A percentile compares a stretch with the other conserved stretches of the same genome.
phyloP scores from a whole-genome alignment of 768 basidiomycete genomes.

The Tricholomella constricta region DNA sequence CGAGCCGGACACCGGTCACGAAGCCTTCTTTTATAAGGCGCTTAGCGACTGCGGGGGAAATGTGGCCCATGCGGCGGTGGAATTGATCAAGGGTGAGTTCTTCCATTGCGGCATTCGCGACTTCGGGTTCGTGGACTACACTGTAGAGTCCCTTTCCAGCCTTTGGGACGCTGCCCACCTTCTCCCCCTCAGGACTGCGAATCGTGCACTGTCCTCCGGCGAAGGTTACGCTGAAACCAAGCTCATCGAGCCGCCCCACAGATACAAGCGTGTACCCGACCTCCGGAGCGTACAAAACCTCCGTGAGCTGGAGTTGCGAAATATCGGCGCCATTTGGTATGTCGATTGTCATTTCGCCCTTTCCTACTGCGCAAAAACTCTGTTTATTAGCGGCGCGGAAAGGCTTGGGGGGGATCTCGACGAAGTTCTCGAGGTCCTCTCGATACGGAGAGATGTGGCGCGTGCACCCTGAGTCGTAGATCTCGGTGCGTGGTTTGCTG shows the following conservation, averaged over 20 bases:
- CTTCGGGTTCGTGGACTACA: constrained; percentile 23
- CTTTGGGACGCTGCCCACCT: constrained; percentile 24
- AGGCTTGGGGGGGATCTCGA: no score
- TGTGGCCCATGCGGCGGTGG: constrained; percentile 26
- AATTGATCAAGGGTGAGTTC: constrained; percentile 24
- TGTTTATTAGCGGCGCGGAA: no score
- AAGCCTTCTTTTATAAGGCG: no score
- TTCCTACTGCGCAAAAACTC: constrained; percentile 29
- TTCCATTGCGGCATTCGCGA: constrained; percentile 15
- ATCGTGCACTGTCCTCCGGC: constrained; percentile 30
- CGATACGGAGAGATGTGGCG: constrained; percentile 25
- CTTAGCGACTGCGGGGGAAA: no score
- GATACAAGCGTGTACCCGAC: constrained; percentile 39
- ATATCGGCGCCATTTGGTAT: no score
- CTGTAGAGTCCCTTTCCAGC: constrained; percentile 25
- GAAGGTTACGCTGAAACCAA: constrained; percentile 29
- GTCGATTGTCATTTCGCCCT: constrained; percentile 25
- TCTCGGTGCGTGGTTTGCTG: constrained; percentile 5
- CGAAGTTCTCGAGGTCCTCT: constrained; percentile 24
- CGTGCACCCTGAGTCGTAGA: constrained; percentile 20
- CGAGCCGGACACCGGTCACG: constrained; percentile 31
- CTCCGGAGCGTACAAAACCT: no score
- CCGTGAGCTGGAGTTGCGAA: no score
- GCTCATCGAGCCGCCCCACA: no score
- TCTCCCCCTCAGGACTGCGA: constrained; percentile 15